Percentiles rank a stretch among this genome's conserved stretches.
These are phyloP conservation scores for Primulina tabacum DNA, from an alignment of 257 asterid genomes.

Conservation along the genomic window DNA sequence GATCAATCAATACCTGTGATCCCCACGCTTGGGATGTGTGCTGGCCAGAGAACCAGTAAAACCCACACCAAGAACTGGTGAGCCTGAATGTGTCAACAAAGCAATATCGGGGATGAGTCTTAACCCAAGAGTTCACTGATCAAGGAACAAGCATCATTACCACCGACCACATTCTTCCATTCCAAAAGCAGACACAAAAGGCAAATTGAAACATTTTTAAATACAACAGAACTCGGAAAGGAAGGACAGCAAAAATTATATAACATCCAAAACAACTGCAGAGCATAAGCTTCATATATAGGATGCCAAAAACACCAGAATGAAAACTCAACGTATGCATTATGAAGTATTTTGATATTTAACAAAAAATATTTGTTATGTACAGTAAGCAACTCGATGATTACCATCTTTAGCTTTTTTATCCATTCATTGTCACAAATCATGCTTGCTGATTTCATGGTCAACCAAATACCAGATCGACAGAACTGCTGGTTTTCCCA, in stretches of 20 bases:
- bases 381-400: neutral
- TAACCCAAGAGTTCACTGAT: neutral
- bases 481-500: neutral
- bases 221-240: neutral
- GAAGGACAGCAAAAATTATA: neutral
- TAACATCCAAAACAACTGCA: neutral
- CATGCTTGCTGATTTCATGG: neutral
- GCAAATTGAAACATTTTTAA: neutral
- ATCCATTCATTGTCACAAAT: neutral
- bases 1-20: constrained; percentile 60
- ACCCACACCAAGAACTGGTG: constrained; percentile 81
- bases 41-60: constrained; percentile 84
- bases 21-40: constrained; percentile 74
- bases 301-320: neutral
- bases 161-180: constrained; percentile 11
- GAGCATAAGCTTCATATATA: neutral
- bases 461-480: too few relatives aligned
- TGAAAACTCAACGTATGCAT: neutral
- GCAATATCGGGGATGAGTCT: neutral
- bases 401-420: too few relatives aligned
- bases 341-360: neutral
- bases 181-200: neutral
- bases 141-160: neutral
- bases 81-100: constrained; percentile 40
- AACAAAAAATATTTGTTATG: neutral